A percentile compares a stretch with the other conserved stretches of the same genome.
phyloP scores from a whole-genome alignment of 345 rosid species.

The Acer campestre region DNA sequence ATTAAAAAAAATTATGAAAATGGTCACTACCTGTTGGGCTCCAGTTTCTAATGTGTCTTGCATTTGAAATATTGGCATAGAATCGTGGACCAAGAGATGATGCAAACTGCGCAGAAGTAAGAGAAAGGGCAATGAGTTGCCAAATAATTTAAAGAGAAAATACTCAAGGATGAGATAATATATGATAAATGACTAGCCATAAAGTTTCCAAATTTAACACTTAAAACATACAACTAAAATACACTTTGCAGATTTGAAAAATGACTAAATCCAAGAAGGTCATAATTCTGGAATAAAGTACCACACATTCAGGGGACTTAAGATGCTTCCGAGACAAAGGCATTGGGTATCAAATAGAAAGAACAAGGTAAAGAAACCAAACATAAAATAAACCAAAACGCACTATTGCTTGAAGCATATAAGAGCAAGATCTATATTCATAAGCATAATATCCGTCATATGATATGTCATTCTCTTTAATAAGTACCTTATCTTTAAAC shows the following conservation, averaged over 20 bases:
- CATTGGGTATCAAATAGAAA: background rate
- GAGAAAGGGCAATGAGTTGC: background rate
- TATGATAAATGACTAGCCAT: background rate
- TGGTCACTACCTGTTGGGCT: constrained; percentile 75
- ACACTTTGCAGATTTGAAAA: no score
- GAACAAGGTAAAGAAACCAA: background rate
- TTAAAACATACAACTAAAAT: no score
- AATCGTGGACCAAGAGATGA: constrained; percentile 98
- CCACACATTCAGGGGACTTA: background rate
- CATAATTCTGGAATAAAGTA: background rate
- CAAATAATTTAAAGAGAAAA: background rate
- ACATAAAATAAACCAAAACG: background rate
- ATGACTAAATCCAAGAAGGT: no score
- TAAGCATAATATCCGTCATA: background rate
- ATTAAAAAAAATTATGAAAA: no score
- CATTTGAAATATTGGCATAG: constrained; percentile 89
- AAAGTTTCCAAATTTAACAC: background rate
- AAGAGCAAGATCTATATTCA: background rate
- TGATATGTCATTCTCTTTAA: background rate
- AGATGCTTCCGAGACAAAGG: background rate
- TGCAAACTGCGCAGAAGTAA: constrained; percentile 70
- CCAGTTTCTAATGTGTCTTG: constrained; percentile 97
- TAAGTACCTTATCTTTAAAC: constrained; percentile 67
- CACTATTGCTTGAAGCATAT: background rate
- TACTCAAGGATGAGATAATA: background rate